phyloP scores from a whole-genome alignment of 177 flowering plant species.

The Telopea speciosissima region DNA sequence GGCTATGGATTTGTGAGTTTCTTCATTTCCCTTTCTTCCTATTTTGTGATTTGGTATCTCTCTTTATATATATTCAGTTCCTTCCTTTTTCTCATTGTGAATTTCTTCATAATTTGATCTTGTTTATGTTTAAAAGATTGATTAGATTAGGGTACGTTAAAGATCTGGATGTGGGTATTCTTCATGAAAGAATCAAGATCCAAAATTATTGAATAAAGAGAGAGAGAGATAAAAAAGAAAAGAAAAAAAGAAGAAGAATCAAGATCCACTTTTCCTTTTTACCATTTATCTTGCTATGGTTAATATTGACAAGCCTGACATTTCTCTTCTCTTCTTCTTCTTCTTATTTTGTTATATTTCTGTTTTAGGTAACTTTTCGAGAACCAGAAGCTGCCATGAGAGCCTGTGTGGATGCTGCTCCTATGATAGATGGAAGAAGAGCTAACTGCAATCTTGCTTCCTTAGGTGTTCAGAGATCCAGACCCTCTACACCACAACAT shows the following conservation, averaged over 20 bases:
- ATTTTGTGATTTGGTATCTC: background rate
- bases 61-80: background rate
- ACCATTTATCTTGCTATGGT: background rate
- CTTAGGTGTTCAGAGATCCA: conserved; percentile 85
- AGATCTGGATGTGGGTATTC: conserved; percentile 12
- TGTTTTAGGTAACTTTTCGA: conserved; percentile 70
- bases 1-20: conserved; percentile 85
- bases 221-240: background rate
- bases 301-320: background rate
- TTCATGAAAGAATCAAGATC: conserved; percentile 8
- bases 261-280: conserved; percentile 5
- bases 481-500: conserved; percentile 83
- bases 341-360: background rate
- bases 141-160: background rate
- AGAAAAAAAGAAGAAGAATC: background rate
- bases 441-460: conserved; percentile 97
- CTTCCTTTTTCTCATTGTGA: background rate
- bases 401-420: conserved; percentile 88
- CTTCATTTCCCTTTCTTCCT: conserved; percentile 1
- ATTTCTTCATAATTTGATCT: background rate
- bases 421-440: conserved; percentile 94
- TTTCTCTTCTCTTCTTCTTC: background rate
- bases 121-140: background rate
- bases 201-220: background rate
- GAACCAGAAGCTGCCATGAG: conserved; percentile 89